A percentile compares a stretch with the other conserved stretches of the same genome.
phyloP scores from a whole-genome alignment of 2,329 filamentous ascomycete species.

The Sporothrix pallida region DNA sequence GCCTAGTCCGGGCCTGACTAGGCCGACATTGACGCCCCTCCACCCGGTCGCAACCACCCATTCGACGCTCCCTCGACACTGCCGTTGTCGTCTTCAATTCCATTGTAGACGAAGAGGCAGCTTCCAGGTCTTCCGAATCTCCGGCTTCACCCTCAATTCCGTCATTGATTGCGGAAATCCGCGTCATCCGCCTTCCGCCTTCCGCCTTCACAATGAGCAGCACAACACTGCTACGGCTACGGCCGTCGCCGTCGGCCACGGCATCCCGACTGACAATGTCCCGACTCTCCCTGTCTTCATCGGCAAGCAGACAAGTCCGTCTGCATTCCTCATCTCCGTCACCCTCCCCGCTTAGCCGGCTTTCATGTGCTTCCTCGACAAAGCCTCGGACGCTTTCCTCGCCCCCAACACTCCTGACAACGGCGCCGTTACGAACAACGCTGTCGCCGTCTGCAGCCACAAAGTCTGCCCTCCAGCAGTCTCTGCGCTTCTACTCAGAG shows the following conservation, averaged over 20 bases:
- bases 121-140: slow-evolving; percentile 13
- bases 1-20: neutral
- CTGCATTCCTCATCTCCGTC: slow-evolving; percentile 42
- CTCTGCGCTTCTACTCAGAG: slow-evolving; percentile 34
- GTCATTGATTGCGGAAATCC: slow-evolving; percentile 6
- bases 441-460: slow-evolving; percentile 15
- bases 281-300: slow-evolving; percentile 33
- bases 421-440: slow-evolving; percentile 10
- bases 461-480: slow-evolving; percentile 18
- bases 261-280: slow-evolving; percentile 25
- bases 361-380: neutral
- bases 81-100: neutral
- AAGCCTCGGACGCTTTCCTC: slow-evolving; percentile 2
- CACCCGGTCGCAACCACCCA: neutral
- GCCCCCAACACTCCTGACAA: neutral
- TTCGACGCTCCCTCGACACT: neutral
- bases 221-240: slow-evolving; percentile 33
- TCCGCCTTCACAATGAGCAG: slow-evolving; percentile 29
- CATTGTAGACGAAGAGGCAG: neutral
- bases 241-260: slow-evolving; percentile 28
- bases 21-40: neutral
- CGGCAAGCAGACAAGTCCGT: slow-evolving; percentile 26
- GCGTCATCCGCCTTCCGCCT: slow-evolving; percentile 26
- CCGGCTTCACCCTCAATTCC: neutral
- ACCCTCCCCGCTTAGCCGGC: slow-evolving; percentile 40